Evolutionary conservation across 2,329 filamentous ascomycete species (phyloP).

Genomic region (Tolypocladium tundrense): DNA sequence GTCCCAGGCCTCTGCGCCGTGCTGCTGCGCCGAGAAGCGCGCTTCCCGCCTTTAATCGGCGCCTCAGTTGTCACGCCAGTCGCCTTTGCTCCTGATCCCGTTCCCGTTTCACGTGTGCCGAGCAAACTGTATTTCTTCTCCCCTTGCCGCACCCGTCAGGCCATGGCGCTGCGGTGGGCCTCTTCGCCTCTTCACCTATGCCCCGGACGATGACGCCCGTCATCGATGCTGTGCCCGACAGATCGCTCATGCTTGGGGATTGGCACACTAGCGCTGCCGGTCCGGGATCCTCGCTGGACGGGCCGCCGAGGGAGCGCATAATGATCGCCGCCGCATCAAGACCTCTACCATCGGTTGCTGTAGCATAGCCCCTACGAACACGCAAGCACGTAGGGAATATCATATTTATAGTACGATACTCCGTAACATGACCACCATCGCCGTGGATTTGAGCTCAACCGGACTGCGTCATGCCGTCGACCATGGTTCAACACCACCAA

Average conservation of each 20-base stretch:
- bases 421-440: background rate
- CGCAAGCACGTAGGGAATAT: too few relatives aligned
- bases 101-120: background rate
- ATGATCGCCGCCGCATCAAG: background rate
- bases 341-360: too few relatives aligned
- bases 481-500: too few relatives aligned
- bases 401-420: too few relatives aligned
- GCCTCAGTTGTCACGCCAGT: background rate
- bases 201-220: background rate
- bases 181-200: background rate
- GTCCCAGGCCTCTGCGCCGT: background rate
- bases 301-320: background rate
- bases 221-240: background rate
- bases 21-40: background rate
- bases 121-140: background rate
- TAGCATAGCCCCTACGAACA: too few relatives aligned
- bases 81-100: too few relatives aligned
- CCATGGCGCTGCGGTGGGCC: background rate
- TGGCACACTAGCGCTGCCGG: background rate
- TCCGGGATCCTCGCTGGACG: background rate
- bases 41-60: background rate
- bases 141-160: background rate
- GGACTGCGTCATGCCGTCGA: background rate
- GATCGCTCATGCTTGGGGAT: background rate
- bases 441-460: background rate